These are phyloP conservation scores for Meyerozyma carpophila DNA, from an alignment of 1,139 yeast genomes.

Conservation along the genomic window DNA sequence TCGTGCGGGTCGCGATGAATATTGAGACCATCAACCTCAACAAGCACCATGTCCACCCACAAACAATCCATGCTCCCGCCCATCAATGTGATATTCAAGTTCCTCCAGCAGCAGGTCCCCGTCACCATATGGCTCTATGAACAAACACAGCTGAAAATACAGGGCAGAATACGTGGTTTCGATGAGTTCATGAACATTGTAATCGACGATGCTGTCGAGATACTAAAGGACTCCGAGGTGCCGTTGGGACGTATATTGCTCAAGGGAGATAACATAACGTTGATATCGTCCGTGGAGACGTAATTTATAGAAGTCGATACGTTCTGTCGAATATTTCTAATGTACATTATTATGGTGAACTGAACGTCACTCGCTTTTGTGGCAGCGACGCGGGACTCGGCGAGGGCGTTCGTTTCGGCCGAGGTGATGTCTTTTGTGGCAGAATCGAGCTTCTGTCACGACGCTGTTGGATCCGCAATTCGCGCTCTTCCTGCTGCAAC, in stretches of 20 bases:
- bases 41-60: slow-evolving; percentile 7
- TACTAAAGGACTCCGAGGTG: slow-evolving; percentile 40
- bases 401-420: not conserved
- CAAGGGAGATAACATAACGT: slow-evolving; percentile 91
- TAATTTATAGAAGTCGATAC: not conserved
- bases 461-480: slow-evolving; percentile 2
- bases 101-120: slow-evolving; percentile 71
- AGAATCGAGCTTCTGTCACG: not conserved
- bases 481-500: slow-evolving; percentile 10
- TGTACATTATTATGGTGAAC: not conserved
- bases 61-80: slow-evolving; percentile 69
- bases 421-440: not conserved
- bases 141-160: slow-evolving; percentile 70
- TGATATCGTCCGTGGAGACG: slow-evolving; percentile 56
- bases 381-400: not conserved
- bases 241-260: slow-evolving; percentile 56
- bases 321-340: not conserved
- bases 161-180: slow-evolving; percentile 85
- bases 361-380: not conserved
- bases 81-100: slow-evolving; percentile 82
- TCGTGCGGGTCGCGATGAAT: too few species aligned
- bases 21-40: not conserved
- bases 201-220: slow-evolving; percentile 82
- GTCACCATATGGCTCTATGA: slow-evolving; percentile 89
- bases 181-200: slow-evolving; percentile 98